Percentiles rank a stretch among this genome's conserved stretches.
Conservation (phyloP, 2,329 filamentous ascomycete species). For the Colletotrichum musicola region DNA sequence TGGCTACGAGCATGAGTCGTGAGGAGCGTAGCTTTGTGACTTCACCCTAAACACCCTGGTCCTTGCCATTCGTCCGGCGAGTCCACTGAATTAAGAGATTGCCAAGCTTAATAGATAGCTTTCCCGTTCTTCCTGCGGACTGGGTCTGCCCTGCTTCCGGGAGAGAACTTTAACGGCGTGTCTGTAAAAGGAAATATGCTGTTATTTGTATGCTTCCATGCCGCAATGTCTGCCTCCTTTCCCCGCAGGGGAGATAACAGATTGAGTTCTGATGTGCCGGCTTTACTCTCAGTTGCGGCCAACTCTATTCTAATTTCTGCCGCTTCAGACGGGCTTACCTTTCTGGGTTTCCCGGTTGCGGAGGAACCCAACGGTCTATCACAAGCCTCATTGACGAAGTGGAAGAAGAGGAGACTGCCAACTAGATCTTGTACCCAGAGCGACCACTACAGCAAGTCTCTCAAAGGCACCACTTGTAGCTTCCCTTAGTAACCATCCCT, state of each 20-base stretch:
- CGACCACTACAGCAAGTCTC: neutral
- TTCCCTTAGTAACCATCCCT: neutral
- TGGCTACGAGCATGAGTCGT: constrained; percentile 2
- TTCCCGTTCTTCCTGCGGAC: neutral
- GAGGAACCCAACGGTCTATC: neutral
- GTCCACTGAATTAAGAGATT: neutral
- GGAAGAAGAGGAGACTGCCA: no score
- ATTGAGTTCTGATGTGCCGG: no score
- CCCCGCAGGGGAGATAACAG: no score
- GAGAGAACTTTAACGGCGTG: no score
- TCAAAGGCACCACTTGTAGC: neutral
- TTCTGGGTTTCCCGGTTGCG: constrained; percentile 14
- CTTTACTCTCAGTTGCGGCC: no score
- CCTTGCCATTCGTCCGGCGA: no score
- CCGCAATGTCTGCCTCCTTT: no score
- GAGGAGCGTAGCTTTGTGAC: neutral
- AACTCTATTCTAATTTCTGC: no score
- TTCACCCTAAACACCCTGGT: neutral
- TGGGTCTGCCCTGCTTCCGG: no score
- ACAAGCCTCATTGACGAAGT: no score
- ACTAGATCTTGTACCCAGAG: constrained; percentile 1
- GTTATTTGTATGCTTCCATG: no score
- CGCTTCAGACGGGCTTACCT: neutral
- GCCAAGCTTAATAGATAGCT: neutral
- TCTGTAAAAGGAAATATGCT: no score